Base-by-base conservation (phyloP, 2,329 filamentous ascomycete species). In the Aureobasidium sp. region DNA sequence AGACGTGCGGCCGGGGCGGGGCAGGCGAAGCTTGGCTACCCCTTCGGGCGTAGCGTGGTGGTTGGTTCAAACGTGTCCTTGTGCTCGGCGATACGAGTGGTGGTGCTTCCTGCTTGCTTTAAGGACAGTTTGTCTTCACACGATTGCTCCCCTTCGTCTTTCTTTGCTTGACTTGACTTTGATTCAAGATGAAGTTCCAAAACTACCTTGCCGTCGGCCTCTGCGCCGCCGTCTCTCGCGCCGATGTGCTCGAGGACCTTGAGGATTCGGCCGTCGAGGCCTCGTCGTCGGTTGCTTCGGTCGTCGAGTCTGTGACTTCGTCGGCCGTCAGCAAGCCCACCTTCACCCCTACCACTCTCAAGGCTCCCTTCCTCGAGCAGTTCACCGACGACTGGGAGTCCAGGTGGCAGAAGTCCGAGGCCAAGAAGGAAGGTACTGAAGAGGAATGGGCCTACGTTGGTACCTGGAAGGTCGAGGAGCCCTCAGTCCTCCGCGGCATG, bases 381-480 rank as follows among this genome's bases (percentile, higher is more conserved):
- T 99, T 99, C 82, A 96, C 90, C 78, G 89, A 95, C 70, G 92
- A 90, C 79, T 97, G 93, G 93, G 89, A 97, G 69, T 80, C 84
- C 68, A 84, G 92, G 79, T 99, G 94, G 94, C 91, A 93, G 79
- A 85, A 89, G 63, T 97, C 93, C 53, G 88, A 94, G 75, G 94
- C 94, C 69, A 97, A 97, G 86, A 99, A 99, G 86, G 88, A 93
- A 72, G 89, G 89, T 72, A 85, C 87, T 68, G 90, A 95, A 68
- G 79, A 81, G 70, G 93, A 97, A 74, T 97, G 94, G 94, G 91
- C 92, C 62, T 99, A 96, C 76, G 86, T 97, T 67, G 94, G 94
- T 77, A 90, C 91, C 77, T 99, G 94, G 94, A 80, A 91, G 56
- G 94, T 97, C 65, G 94, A 99, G 82, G 94, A 97, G 84, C 94